Evolutionary conservation across 202 grass and related monocot species (phyloP).

Genomic region (Eragrostis tef): DNA sequence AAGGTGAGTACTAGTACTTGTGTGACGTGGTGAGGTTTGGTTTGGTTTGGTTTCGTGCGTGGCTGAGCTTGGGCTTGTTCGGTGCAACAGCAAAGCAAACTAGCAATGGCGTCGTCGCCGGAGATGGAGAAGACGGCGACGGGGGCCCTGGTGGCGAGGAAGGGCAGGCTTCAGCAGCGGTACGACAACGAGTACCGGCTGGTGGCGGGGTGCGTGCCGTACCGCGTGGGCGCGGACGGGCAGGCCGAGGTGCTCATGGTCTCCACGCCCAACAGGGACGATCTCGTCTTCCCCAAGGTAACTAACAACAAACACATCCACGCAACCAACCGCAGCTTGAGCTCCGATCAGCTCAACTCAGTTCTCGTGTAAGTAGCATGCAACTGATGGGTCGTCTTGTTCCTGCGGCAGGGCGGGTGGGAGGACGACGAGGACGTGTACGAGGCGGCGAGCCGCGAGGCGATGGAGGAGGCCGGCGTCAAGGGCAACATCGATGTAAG

Average conservation of each 20-base stretch:
- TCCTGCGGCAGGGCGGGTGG: constrained; percentile 70
- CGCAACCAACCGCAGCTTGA: not conserved
- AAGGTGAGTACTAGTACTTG: not conserved
- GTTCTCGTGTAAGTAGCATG: not conserved
- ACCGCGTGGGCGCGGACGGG: constrained; percentile 49
- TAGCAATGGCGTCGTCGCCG: constrained; percentile 49
- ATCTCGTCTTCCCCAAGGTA: constrained; percentile 97
- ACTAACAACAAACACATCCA: not conserved
- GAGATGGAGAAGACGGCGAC: not conserved
- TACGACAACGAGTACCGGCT: constrained; percentile 76
- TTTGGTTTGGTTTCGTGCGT: not conserved
- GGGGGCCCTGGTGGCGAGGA: constrained; percentile 43
- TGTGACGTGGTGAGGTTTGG: not conserved
- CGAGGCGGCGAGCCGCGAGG: constrained; percentile 84
- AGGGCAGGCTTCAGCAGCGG: constrained; percentile 68
- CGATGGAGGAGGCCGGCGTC: constrained; percentile 87
- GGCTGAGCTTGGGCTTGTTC: not conserved
- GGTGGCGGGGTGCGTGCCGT: constrained; percentile 83
- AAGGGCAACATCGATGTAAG: constrained; percentile 73
- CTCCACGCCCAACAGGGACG: constrained; percentile 67
- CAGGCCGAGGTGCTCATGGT: constrained; percentile 87
- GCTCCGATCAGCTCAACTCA: not conserved
- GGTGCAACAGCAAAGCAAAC: not conserved
- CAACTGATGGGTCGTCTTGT: not conserved
- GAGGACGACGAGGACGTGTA: constrained; percentile 85